Evolutionary conservation across 768 basidiomycete genomes (phyloP).

Genomic region (Auriculariales sp.): DNA sequence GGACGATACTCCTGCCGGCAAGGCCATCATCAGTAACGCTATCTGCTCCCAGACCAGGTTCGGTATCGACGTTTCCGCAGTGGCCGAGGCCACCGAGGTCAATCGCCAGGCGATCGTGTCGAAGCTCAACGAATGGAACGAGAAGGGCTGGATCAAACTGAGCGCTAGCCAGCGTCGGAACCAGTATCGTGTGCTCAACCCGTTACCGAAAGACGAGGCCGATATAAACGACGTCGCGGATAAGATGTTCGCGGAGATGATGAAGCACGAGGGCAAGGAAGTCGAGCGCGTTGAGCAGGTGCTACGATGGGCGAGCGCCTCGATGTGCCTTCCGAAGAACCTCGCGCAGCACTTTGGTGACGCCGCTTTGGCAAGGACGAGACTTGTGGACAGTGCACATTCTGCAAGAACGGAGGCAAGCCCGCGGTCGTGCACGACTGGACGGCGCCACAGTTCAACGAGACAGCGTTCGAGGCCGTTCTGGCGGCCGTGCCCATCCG

Average conservation of each 20-base stretch:
- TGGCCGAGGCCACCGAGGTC: slow-evolving; percentile 14
- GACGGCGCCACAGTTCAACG: slow-evolving; percentile 13
- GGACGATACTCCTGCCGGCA: slow-evolving; percentile 19
- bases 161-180: slow-evolving; percentile 26
- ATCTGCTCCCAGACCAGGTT: slow-evolving; percentile 10
- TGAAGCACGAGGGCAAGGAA: slow-evolving; percentile 26
- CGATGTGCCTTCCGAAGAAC: slow-evolving; percentile 27
- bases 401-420: slow-evolving; percentile 23
- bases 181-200: slow-evolving; percentile 21
- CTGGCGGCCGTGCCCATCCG: slow-evolving; percentile 28
- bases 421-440: slow-evolving; percentile 16
- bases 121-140: slow-evolving; percentile 26
- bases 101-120: slow-evolving; percentile 20
- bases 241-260: slow-evolving; percentile 23
- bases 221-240: slow-evolving; percentile 21
- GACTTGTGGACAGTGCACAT: slow-evolving; percentile 28
- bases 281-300: slow-evolving; percentile 25
- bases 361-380: slow-evolving; percentile 21
- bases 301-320: slow-evolving; percentile 21
- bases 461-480: slow-evolving; percentile 20
- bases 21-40: slow-evolving; percentile 20
- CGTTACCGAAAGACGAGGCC: slow-evolving; percentile 18
- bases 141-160: slow-evolving; percentile 16
- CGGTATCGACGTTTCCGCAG: slow-evolving; percentile 23
- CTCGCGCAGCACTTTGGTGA: slow-evolving; percentile 33